phyloP scores from a whole-genome alignment of 495 filamentous ascomycete species.

The Talaromyces proteolyticus region DNA sequence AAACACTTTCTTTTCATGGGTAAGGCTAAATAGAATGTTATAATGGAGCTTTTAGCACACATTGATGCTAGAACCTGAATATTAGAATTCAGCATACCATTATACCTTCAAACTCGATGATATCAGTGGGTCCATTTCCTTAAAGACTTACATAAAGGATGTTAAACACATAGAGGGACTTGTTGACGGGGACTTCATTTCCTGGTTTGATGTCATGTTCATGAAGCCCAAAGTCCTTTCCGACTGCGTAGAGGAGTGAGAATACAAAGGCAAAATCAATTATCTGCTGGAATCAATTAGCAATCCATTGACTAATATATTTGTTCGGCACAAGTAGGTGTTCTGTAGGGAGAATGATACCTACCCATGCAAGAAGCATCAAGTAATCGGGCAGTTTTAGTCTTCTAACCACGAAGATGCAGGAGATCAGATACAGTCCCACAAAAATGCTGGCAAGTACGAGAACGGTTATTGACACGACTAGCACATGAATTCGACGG shows the following conservation, averaged over 20 bases:
- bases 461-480: neutral
- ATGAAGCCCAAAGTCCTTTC: neutral
- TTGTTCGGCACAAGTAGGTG: neutral
- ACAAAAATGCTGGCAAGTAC: neutral
- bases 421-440: neutral
- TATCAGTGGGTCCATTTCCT: neutral
- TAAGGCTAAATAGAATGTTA: conserved; percentile 67
- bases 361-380: conserved; percentile 3
- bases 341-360: neutral
- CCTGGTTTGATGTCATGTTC: neutral
- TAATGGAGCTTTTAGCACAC: conserved; percentile 60
- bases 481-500: neutral
- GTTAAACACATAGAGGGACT: neutral
- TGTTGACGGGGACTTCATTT: neutral
- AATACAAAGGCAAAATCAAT: neutral
- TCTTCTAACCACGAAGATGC: neutral
- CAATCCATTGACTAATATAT: neutral
- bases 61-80: neutral
- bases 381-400: neutral
- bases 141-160: neutral
- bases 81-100: neutral
- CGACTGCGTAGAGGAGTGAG: neutral
- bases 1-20: conserved; percentile 57
- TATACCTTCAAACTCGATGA: neutral
- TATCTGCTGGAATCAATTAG: neutral